Conservation (phyloP, 2,329 filamentous ascomycete species). For the Xylariaceae sp. region DNA sequence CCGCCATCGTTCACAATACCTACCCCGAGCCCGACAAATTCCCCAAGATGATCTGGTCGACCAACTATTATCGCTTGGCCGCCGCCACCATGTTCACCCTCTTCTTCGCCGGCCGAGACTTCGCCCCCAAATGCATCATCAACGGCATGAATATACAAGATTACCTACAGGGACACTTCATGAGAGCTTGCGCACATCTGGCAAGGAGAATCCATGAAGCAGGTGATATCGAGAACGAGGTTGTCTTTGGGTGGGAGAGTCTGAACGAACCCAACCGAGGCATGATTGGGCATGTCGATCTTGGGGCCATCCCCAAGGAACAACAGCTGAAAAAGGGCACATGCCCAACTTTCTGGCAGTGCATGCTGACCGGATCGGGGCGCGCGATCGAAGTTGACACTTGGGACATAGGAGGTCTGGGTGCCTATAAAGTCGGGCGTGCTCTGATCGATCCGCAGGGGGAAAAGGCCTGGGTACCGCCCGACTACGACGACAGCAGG, state of each 20-base stretch:
- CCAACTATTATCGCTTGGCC: conserved; percentile 87
- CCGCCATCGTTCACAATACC: conserved; percentile 91
- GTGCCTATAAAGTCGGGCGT: conserved; percentile 84
- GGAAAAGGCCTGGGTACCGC: conserved; percentile 77
- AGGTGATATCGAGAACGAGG: conserved; percentile 79
- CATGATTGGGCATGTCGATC: conserved; percentile 77
- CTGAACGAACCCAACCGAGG: conserved; percentile 94
- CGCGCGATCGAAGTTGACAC: conserved; percentile 84
- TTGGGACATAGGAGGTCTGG: conserved; percentile 91
- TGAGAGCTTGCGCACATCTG: conserved; percentile 75
- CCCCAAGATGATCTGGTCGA: conserved; percentile 99
- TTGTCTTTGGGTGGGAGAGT: conserved; percentile 94
- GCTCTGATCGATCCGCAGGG: conserved; percentile 85
- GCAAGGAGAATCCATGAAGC: conserved; percentile 85
- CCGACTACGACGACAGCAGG: conserved; percentile 77
- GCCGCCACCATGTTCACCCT: conserved; percentile 90
- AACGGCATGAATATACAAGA: conserved; percentile 96
- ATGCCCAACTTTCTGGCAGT: conserved; percentile 90
- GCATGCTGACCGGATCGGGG: conserved; percentile 86
- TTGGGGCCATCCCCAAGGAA: conserved; percentile 77
- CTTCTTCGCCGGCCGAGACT: conserved; percentile 87
- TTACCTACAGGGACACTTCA: conserved; percentile 84
- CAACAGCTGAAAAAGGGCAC: conserved; percentile 92
- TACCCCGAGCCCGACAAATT: conserved; percentile 81
- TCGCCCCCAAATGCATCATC: conserved; percentile 93